phyloP scores from a whole-genome alignment of 495 filamentous ascomycete species.

The Astrothelium subdiscretum region DNA sequence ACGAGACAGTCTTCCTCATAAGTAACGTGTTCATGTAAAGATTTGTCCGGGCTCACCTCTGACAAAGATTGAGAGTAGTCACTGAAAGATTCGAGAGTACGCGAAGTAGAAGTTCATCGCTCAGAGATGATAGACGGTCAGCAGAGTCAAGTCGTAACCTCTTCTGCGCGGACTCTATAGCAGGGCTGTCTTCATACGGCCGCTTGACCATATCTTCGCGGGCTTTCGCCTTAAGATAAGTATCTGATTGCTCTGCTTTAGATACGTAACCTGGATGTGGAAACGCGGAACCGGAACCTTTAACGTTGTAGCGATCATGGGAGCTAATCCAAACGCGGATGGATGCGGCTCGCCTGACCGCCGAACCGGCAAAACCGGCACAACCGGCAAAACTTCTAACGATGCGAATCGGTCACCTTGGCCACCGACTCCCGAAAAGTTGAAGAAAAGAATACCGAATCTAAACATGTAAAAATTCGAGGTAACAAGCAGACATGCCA shows the following conservation, averaged over 20 bases:
- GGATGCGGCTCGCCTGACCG: too few species aligned
- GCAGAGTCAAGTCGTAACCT: slow-evolving; percentile 6
- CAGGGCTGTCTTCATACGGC: slow-evolving; percentile 7
- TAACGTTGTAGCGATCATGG: too few species aligned
- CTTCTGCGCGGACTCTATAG: slow-evolving; percentile 15
- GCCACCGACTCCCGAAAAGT: too few species aligned
- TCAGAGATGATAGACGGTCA: slow-evolving; percentile 52
- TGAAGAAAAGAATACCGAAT: too few species aligned
- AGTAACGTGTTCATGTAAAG: slow-evolving; percentile 6
- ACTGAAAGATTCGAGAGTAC: slow-evolving; percentile 69
- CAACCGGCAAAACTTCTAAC: too few species aligned
- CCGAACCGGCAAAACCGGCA: too few species aligned
- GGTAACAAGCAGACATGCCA: too few species aligned
- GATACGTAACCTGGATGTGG: neutral
- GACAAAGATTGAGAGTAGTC: slow-evolving; percentile 53
- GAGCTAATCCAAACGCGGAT: too few species aligned
- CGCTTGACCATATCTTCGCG: slow-evolving; percentile 22
- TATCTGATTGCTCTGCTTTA: neutral
- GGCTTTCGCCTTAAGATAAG: too few species aligned
- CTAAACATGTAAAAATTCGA: too few species aligned
- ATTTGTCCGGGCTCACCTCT: slow-evolving; percentile 38
- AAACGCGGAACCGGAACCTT: too few species aligned
- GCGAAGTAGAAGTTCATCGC: slow-evolving; percentile 78
- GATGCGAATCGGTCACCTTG: too few species aligned
- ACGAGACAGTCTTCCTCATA: slow-evolving; percentile 50